These are phyloP conservation scores for Ilex asprella DNA, from an alignment of 257 asterid species.

Conservation along the genomic window DNA sequence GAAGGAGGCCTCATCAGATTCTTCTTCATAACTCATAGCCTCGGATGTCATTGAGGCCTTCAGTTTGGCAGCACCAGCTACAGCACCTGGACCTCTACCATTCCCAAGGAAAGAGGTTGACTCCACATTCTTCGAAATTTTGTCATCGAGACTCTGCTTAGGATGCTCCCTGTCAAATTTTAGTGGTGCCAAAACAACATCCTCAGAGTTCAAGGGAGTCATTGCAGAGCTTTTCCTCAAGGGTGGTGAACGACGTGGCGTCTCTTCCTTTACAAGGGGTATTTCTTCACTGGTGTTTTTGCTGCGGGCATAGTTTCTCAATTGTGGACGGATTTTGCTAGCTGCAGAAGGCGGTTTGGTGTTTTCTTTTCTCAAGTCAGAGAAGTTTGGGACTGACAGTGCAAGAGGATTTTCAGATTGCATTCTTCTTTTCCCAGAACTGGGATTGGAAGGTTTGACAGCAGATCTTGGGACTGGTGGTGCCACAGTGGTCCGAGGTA, in stretches of 20 bases:
- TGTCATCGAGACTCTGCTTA: conserved; percentile 5
- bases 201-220: conserved; percentile 42
- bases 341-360: conserved; percentile 57
- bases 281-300: conserved; percentile 55
- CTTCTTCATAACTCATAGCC: conserved; percentile 33
- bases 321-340: conserved; percentile 52
- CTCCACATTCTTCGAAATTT: conserved; percentile 31
- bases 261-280: conserved; percentile 56
- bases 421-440: conserved; percentile 54
- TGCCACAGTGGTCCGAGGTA: conserved; percentile 52
- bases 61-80: conserved; percentile 11
- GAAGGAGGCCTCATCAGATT: conserved; percentile 41
- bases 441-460: conserved; percentile 36
- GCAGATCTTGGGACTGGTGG: conserved; percentile 46
- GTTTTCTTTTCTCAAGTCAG: conserved; percentile 77
- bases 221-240: conserved; percentile 51
- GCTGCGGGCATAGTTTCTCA: conserved; percentile 55
- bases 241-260: conserved; percentile 50
- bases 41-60: conserved; percentile 20
- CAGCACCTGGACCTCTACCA: conserved; percentile 43
- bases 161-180: neutral
- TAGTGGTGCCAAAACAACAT: conserved; percentile 38
- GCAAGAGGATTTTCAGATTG: conserved; percentile 81
- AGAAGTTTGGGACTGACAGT: conserved; percentile 82
- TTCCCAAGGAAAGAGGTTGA: conserved; percentile 56